Base-by-base conservation (phyloP, 2,329 filamentous ascomycete genomes). In the Incumbomyces delicatus region DNA sequence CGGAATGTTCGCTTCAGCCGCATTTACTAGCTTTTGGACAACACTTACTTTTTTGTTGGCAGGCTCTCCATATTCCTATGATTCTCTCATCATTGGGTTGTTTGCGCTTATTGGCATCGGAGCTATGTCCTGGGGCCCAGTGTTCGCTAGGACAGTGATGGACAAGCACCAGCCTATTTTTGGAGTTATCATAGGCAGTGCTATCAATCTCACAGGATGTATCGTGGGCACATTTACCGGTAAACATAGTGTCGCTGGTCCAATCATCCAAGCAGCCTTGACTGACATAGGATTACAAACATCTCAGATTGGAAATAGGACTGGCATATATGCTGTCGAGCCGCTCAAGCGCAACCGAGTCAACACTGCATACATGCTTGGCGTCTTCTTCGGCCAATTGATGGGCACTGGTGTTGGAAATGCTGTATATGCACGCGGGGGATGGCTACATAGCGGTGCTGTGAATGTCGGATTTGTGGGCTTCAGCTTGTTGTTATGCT, bases 301-400 rank as follows among this genome's bases (percentile, higher is more conserved):
- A 1, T 72, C 77, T 1, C 83, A 88, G 60, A 83, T 87, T 30
- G 82, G 82, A 1, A 88, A 89, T 56, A 69, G 86, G 0, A 72
- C 75, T 0, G 73, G 77, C 3, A 84, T 92, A 16, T 89, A 86
- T 56, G 66, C 69, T 1, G 78, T 90, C 18, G 81, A 84, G 45
- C 80, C 85, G 0, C 80, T 78, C 50, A 80, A 81, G 0, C 67
- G 83, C 3, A 92, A 88, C 63, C 66, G 86, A 2, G 75, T 89
- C 18, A 92, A 92, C 60, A 88, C 85, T 0, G 83, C 80, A 1
- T 92, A 87, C 58, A 92, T 90, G 86, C 74, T 88, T 0, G 73
- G 75, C 6, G 79, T 78, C 0, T 90, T 90, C 57, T 78, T 75
- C 20, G 86, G 86, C 0, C 86, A 92, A 20, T 20, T 92, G 39